Evolutionary conservation across 106 monocot species (phyloP).

Genomic region (Allium cepa): DNA sequence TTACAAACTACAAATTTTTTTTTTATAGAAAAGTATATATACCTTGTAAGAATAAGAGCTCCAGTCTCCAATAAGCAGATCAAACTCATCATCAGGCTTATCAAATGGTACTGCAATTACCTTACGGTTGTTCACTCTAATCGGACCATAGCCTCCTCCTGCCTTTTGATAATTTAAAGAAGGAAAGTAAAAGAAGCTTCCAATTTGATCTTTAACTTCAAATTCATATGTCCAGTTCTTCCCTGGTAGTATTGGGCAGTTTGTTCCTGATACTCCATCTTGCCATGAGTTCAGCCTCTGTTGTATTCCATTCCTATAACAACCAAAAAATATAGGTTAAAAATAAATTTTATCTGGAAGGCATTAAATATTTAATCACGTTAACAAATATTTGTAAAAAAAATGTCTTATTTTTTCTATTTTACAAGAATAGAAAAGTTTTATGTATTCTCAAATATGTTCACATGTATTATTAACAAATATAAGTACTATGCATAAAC

Average conservation of each 20-base stretch:
- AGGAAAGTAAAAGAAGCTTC: constrained; percentile 22
- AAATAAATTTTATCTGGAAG: not conserved
- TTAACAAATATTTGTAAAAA: not conserved
- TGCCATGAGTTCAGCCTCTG: constrained; percentile 23
- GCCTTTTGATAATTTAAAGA: constrained; percentile 17
- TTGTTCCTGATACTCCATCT: constrained; percentile 22
- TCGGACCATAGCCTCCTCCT: constrained; percentile 20
- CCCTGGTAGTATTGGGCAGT: constrained; percentile 12
- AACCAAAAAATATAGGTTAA: not conserved
- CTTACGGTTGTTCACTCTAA: constrained; percentile 15
- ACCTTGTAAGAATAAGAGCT: constrained; percentile 17
- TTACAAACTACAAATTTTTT: not conserved
- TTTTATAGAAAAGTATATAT: not conserved
- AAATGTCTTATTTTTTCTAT: not conserved
- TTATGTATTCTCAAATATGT: not conserved
- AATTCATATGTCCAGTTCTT: constrained; percentile 17
- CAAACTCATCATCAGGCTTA: constrained; percentile 29
- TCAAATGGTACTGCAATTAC: constrained; percentile 21
- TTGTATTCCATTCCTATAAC: constrained; percentile 17
- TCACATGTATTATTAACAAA: not conserved
- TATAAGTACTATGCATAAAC: not conserved
- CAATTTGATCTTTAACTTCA: constrained; percentile 16
- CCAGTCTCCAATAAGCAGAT: constrained; percentile 42
- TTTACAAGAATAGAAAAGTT: too few relatives aligned
- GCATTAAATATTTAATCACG: not conserved